A percentile compares a stretch with the other conserved stretches of the same genome.
phyloP scores from a whole-genome alignment of 345 rosid genomes.

The Bretschneidera sinensis region DNA sequence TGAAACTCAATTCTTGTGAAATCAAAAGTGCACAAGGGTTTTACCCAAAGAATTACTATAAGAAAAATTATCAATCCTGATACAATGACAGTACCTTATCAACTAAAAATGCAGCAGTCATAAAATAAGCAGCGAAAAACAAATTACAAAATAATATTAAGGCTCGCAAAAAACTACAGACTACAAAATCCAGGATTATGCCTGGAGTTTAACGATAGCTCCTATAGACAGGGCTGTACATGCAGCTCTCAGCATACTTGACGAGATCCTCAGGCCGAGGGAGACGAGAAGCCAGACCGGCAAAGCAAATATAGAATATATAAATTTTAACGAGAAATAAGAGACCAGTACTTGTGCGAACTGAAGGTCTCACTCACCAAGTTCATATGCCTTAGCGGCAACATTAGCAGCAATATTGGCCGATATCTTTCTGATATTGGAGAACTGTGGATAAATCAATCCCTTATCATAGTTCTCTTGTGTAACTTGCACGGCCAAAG shows the following conservation, averaged over 20 bases:
- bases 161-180: too few species aligned
- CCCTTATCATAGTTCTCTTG: conserved; percentile 65
- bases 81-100: not conserved
- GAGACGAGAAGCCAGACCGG: conserved; percentile 85
- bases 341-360: too few species aligned
- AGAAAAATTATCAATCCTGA: too few species aligned
- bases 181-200: not conserved
- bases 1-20: too few species aligned
- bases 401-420: conserved; percentile 84
- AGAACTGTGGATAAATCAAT: conserved; percentile 83
- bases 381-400: conserved; percentile 88
- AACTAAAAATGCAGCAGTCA: too few species aligned
- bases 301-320: not conserved
- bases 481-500: conserved; percentile 75
- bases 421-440: conserved; percentile 82
- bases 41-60: too few species aligned
- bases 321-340: too few species aligned
- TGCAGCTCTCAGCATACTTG: conserved; percentile 86
- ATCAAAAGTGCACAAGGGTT: too few species aligned
- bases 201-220: conserved; percentile 61
- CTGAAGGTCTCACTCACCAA: conserved; percentile 54
- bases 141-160: not conserved
- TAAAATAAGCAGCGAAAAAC: not conserved
- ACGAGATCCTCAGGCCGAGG: conserved; percentile 86
- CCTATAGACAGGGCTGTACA: conserved; percentile 86